These are phyloP conservation scores for Poterioochromonas sp. DNA, from an alignment of 352 stramenopile species.

Conservation along the genomic window DNA sequence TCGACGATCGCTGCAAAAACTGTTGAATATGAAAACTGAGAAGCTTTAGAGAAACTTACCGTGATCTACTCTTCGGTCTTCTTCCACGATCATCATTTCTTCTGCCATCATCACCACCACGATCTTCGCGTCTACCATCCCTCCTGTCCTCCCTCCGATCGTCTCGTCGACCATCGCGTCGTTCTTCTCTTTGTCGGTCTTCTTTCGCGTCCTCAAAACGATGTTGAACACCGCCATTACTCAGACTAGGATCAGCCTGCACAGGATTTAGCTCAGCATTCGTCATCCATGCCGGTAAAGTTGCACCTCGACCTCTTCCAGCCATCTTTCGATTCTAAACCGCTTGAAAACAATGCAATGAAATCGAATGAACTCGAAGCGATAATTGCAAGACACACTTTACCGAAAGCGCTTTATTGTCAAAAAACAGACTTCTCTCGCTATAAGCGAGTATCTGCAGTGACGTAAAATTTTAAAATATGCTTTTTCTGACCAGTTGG, in stretches of 20 bases:
- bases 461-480: too few species aligned
- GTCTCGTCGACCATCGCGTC: background rate
- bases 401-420: too few species aligned
- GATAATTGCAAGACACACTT: too few species aligned
- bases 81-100: background rate
- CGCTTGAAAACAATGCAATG: too few species aligned
- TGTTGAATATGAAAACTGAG: background rate
- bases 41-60: background rate
- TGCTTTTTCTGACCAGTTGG: too few species aligned
- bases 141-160: background rate
- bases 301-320: conserved; percentile 10
- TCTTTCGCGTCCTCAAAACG: background rate
- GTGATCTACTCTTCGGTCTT: background rate
- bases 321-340: background rate
- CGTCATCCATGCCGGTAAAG: conserved; percentile 29
- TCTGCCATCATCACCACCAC: background rate
- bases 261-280: too few species aligned
- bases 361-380: too few species aligned
- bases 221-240: too few species aligned
- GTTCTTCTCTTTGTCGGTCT: background rate
- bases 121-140: background rate
- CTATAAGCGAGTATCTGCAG: too few species aligned
- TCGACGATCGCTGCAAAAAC: background rate
- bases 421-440: too few species aligned
- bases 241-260: too few species aligned